Conservation (phyloP, 345 rosid species). For the Syzygium oleosum region DNA sequence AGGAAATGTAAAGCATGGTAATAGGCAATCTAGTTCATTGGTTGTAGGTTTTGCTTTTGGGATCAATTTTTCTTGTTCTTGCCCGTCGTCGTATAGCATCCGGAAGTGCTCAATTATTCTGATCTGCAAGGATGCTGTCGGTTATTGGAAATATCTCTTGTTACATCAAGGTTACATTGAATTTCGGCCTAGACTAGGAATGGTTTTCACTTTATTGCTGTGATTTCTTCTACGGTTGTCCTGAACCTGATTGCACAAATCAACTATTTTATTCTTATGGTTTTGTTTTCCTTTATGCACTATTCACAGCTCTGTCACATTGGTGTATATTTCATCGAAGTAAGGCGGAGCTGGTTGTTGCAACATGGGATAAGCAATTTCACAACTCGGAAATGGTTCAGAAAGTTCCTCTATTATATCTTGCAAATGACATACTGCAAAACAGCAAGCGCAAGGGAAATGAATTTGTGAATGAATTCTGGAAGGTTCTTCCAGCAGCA, state of each 20-base stretch:
- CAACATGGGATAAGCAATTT: constrained; percentile 96
- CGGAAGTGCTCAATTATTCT: accelerated
- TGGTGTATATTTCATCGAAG: constrained; percentile 92
- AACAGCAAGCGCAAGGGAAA: constrained; percentile 92
- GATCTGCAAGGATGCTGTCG: accelerated
- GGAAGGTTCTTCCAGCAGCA: constrained; percentile 91
- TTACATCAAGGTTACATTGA: not conserved
- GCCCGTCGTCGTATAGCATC: accelerated
- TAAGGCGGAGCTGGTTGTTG: constrained; percentile 74
- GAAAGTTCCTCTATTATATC: constrained; percentile 86
- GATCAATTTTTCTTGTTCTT: not conserved
- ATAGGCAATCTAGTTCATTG: accelerated
- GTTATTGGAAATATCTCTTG: not conserved
- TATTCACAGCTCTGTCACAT: constrained; percentile 66
- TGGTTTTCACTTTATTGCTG: accelerated
- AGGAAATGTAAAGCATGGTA: not conserved
- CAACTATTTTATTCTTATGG: not conserved
- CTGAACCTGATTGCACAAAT: not conserved
- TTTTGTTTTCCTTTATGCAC: constrained; percentile 23
- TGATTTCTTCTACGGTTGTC: not conserved
- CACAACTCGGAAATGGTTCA: constrained; percentile 58
- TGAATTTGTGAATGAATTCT: constrained; percentile 83
- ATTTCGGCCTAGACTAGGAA: not conserved
- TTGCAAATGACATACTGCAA: constrained; percentile 92
- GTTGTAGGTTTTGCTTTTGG: not conserved